Conservation (phyloP, 306 rosid species). For the Cucurbita maxima region DNA sequence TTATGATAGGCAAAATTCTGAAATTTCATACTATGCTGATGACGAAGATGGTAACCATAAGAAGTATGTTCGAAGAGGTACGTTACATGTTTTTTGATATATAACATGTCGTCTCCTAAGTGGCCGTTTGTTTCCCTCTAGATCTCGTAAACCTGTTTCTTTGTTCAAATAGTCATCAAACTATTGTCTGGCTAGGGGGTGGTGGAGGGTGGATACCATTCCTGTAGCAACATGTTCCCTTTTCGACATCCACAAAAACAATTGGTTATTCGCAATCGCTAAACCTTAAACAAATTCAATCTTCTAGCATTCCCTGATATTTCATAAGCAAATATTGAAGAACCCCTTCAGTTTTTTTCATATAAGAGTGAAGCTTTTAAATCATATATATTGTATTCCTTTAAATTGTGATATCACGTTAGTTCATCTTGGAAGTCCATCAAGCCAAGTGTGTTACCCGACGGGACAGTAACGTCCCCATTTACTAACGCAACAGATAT, state of each 20-base stretch:
- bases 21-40: slow-evolving; percentile 80
- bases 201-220: neutral
- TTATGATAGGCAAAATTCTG: slow-evolving; percentile 73
- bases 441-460: neutral
- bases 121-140: neutral
- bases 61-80: slow-evolving; percentile 82
- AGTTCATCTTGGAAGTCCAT: neutral
- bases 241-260: neutral
- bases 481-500: neutral
- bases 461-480: neutral
- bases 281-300: neutral
- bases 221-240: neutral
- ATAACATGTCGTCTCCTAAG: neutral
- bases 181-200: neutral
- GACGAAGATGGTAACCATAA: slow-evolving; percentile 81
- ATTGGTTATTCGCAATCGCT: neutral
- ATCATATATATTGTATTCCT: neutral
- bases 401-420: neutral
- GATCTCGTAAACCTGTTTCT: neutral
- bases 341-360: neutral
- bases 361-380: neutral
- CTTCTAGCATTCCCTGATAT: neutral
- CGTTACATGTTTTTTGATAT: slow-evolving; percentile 3
- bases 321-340: neutral
- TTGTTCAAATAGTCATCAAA: neutral